phyloP scores from a whole-genome alignment of 2,329 filamentous ascomycete species.

The Colletotrichum navitas region DNA sequence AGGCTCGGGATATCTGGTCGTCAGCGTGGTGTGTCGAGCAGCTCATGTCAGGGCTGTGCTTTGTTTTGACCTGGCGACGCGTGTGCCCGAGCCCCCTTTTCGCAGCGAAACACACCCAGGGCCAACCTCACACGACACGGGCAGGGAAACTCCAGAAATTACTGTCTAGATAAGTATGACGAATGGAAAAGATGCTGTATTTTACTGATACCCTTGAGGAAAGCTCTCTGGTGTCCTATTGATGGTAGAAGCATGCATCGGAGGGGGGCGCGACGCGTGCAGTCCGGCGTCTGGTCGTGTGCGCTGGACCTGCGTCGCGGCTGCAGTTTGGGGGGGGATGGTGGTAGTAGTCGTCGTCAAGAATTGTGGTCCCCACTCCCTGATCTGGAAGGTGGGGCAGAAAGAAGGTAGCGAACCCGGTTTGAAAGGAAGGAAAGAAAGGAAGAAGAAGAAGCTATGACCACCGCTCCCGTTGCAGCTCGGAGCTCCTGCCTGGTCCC shows the following conservation, averaged over 20 bases:
- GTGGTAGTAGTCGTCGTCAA: constrained; percentile 2
- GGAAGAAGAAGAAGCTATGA: constrained; percentile 31
- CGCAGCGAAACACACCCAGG: background rate
- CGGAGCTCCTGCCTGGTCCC: constrained; percentile 13
- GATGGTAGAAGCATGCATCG: background rate
- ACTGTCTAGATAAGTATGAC: background rate
- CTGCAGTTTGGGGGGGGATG: background rate
- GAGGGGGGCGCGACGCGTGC: background rate
- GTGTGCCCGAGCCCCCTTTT: background rate
- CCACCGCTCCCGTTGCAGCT: constrained; percentile 23
- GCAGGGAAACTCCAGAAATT: background rate
- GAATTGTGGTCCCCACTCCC: constrained; percentile 16
- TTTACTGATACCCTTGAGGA: no score
- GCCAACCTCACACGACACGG: background rate
- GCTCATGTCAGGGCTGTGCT: background rate
- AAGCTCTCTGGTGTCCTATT: background rate
- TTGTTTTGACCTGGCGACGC: constrained; percentile 2
- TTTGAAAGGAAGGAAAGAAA: background rate
- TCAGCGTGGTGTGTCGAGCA: background rate
- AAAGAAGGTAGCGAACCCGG: background rate
- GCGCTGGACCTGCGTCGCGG: constrained; percentile 16
- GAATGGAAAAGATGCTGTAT: background rate
- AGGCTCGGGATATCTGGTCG: background rate
- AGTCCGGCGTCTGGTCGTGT: background rate
- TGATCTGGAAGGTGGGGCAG: constrained; percentile 39